These are phyloP conservation scores for Fragaria vesca DNA, from an alignment of 306 rosid species.

Conservation along the genomic window DNA sequence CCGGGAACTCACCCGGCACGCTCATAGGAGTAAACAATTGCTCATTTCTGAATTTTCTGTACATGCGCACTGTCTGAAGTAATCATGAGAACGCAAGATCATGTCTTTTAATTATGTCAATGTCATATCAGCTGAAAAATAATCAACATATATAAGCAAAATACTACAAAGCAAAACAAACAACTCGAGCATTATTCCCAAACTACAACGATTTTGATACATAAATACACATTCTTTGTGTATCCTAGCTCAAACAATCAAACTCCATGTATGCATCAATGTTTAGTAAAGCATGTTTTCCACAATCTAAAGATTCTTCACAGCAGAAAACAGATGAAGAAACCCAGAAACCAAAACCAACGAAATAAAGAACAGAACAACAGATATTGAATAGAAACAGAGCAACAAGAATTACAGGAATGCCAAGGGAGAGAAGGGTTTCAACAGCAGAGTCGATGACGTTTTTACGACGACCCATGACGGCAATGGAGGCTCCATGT, in stretches of 20 bases:
- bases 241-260: not conserved
- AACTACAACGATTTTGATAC: too few relatives aligned
- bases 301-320: not conserved
- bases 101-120: not conserved
- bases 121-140: not conserved
- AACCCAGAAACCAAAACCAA: not conserved
- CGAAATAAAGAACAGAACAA: not conserved
- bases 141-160: not conserved
- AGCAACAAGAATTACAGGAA: constrained; percentile 1
- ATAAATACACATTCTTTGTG: not conserved
- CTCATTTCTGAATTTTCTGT: not conserved
- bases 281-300: not conserved
- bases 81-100: not conserved
- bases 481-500: constrained; percentile 21
- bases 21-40: not conserved
- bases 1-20: not conserved
- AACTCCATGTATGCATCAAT: not conserved
- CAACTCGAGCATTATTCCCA: not conserved
- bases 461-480: constrained; percentile 25
- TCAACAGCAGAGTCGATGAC: constrained; percentile 17
- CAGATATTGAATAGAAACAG: not conserved
- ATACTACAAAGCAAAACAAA: too few relatives aligned
- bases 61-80: not conserved
- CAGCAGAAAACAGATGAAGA: not conserved
- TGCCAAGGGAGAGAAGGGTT: constrained; percentile 14